Conservation (phyloP, 2,329 filamentous ascomycete genomes). For the Fusarium abutilonis region DNA sequence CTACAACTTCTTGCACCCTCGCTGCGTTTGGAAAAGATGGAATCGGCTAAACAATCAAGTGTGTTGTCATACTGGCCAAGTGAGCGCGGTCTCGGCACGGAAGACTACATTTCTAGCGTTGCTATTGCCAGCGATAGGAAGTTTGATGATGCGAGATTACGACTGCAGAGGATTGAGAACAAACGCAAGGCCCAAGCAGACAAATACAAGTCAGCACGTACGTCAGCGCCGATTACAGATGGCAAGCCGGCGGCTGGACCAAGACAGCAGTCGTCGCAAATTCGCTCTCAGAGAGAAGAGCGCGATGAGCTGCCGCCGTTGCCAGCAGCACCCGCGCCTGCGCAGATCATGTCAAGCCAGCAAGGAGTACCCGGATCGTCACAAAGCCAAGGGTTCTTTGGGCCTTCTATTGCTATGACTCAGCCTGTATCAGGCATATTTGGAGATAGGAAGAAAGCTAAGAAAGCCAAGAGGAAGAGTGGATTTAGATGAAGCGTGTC, state of each 20-base stretch:
- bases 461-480: conserved; percentile 57
- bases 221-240: conserved; percentile 34
- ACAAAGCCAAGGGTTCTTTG: conserved; percentile 47
- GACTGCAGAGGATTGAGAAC: conserved; percentile 48
- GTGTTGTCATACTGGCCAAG: conserved; percentile 54
- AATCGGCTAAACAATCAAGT: conserved; percentile 42
- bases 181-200: conserved; percentile 50
- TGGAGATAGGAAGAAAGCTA: conserved; percentile 56
- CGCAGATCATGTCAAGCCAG: conserved; percentile 52
- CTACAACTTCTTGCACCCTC: conserved; percentile 50
- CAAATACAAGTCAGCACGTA: conserved; percentile 48
- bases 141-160: conserved; percentile 49
- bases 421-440: conserved; percentile 58
- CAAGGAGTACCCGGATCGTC: conserved; percentile 47
- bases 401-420: conserved; percentile 55
- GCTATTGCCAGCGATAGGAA: conserved; percentile 50
- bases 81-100: conserved; percentile 49
- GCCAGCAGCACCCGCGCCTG: conserved; percentile 35
- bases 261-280: conserved; percentile 20
- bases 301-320: conserved; percentile 25
- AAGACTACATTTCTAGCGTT: conserved; percentile 54
- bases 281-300: conserved; percentile 23
- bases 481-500: conserved; percentile 51
- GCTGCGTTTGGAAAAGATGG: conserved; percentile 42
- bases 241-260: background rate